Evolutionary conservation across 495 filamentous ascomycete genomes (phyloP), one percentile per base, ranked within the genome.

Genomic region (Penicillium verhagenii): DNA sequence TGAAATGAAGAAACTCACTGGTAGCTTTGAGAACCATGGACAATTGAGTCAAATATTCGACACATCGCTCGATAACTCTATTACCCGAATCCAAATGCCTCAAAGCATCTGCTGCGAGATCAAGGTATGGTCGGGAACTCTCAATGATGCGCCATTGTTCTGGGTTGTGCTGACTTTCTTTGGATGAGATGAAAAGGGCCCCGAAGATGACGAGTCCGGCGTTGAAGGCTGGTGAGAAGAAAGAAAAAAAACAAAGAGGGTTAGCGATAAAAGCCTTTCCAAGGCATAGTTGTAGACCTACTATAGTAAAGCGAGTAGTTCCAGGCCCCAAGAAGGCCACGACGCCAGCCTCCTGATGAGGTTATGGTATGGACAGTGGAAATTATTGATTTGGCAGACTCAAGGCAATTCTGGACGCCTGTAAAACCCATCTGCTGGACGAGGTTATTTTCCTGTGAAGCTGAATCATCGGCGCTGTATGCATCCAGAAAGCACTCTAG

Each of bases 281-380:
- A 35, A n/a, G 14, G 3, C 14, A n/a, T 35, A 35, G 0, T 10
- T 28, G 19, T n/a, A 7, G 4, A 50, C 45, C 14, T 50, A 71
- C 69, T 72, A 50, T 72, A 74, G 37, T 72, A 74, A 31, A 73
- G 42, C 19, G 71, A 67, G 47, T 68, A 74, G 50, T 68, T 70
- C 72, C 72, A 74, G n/a, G 73, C 73, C n/a, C 72, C 72, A 14
- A 74, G 47, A 2, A 71, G 46, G 23, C 61, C 52, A 26, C 64
- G 40, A 52, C 63, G 50, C 65, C 56, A 52, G 55, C 47, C 47
- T 6, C 31, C 47, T 14, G 47, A 33, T 13, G 33, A 37, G 10
- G 31, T 38, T 19, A 50, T 38, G 20, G 47, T 67, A 26, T 64
- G 56, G 8, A 74, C 66, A n/a, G 67, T 74, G 47, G 66, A 58